These are phyloP conservation scores for Tephrocybe rancida DNA, from an alignment of 768 basidiomycete genomes.

Conservation along the genomic window DNA sequence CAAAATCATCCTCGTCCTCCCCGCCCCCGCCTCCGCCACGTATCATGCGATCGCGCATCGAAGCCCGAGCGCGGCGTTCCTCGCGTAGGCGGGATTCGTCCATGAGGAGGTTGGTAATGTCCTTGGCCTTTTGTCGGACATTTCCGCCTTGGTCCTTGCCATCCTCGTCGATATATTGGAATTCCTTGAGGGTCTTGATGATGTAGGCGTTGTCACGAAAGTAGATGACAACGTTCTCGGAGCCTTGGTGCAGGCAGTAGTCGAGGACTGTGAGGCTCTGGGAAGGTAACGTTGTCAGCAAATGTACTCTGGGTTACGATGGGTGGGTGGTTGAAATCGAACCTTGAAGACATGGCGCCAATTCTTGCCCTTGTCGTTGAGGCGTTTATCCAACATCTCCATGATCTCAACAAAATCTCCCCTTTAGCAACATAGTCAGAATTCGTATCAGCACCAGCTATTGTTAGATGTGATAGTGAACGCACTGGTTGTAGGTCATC, in stretches of 20 bases:
- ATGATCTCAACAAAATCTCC: constrained; percentile 99
- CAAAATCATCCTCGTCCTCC: constrained; percentile 33
- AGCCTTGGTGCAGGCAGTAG: constrained; percentile 94
- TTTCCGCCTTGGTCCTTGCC: constrained; percentile 99
- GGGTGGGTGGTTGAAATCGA: constrained; percentile 15
- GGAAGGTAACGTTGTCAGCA: background rate
- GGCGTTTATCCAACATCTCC: constrained; percentile 99
- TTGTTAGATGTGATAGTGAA: constrained; percentile 15
- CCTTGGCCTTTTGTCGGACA: constrained; percentile 95
- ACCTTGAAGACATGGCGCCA: constrained; percentile 99
- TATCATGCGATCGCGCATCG: constrained; percentile 95
- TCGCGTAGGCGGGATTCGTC: constrained; percentile 86
- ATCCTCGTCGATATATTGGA: constrained; percentile 94
- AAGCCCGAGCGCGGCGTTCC: constrained; percentile 80
- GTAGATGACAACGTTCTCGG: constrained; percentile 98
- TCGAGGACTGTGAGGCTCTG: constrained; percentile 93
- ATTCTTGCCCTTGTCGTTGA: constrained; percentile 99
- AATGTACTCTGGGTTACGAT: background rate
- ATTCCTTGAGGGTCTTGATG: constrained; percentile 98
- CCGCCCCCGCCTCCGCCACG: constrained; percentile 50
- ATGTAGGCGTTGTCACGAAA: constrained; percentile 97
- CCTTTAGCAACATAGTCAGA: constrained; percentile 32
- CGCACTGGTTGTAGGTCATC: constrained; percentile 95
- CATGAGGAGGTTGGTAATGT: constrained; percentile 91
- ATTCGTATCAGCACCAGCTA: constrained; percentile 4